Conservation (phyloP, 2,329 filamentous ascomycete species). For the Ambrosiella cleistominuta region DNA sequence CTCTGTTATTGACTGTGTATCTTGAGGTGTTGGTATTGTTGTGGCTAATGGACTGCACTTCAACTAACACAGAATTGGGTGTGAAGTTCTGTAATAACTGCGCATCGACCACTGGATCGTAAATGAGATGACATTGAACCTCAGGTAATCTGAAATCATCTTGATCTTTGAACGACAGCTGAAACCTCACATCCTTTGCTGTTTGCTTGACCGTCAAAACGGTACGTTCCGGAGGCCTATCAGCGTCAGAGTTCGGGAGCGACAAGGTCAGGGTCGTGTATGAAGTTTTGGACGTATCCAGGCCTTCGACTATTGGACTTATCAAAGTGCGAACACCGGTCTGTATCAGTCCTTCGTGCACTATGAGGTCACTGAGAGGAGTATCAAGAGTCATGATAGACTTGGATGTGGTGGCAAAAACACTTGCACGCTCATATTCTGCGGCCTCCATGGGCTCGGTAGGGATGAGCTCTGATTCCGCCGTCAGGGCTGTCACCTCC, state of each 20-base stretch:
- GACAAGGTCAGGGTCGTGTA: neutral
- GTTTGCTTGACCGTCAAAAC: neutral
- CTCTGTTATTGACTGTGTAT: neutral
- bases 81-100: neutral
- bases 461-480: neutral
- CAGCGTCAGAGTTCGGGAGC: neutral
- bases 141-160: neutral
- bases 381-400: neutral
- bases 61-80: neutral
- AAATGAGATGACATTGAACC: neutral
- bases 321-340: neutral
- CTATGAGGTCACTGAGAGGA: neutral
- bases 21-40: neutral
- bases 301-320: neutral
- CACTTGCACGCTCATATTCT: neutral
- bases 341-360: neutral
- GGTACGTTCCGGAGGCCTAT: neutral
- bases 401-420: neutral
- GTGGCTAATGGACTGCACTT: neutral
- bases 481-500: neutral
- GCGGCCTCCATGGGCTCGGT: neutral
- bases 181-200: neutral
- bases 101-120: neutral
- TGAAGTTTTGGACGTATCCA: neutral
- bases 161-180: neutral